Evolutionary conservation across 140 eudicot genomes (phyloP).

Genomic region (Stevia rebaudiana): DNA sequence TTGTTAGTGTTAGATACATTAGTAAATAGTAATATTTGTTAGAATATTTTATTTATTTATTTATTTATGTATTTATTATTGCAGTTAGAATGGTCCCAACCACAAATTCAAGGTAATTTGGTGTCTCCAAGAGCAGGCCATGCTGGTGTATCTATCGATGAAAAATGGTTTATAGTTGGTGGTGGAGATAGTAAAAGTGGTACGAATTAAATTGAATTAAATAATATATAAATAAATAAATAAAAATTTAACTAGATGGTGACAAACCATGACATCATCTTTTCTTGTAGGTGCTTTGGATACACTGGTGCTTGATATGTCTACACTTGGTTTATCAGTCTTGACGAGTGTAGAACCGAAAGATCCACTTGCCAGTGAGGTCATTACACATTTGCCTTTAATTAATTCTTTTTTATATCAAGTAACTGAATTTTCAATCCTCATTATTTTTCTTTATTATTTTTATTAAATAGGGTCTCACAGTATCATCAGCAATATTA

Average conservation of each 20-base stretch:
- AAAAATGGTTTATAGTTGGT: slow-evolving; percentile 83
- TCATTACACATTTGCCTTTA: slow-evolving; percentile 25
- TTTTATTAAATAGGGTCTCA: slow-evolving; percentile 57
- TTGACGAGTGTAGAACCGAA: slow-evolving; percentile 55
- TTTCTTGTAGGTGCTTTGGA: slow-evolving; percentile 68
- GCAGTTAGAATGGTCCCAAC: slow-evolving; percentile 96
- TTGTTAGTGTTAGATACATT: not conserved
- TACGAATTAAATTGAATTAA: slow-evolving; percentile 12
- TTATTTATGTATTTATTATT: no score
- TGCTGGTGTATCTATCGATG: slow-evolving; percentile 64
- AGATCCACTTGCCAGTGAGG: slow-evolving; percentile 94
- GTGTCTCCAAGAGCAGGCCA: slow-evolving; percentile 90
- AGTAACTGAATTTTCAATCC: not conserved
- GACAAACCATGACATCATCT: slow-evolving; percentile 14
- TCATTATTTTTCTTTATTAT: not conserved
- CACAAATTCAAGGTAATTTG: slow-evolving; percentile 70
- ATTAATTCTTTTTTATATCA: not conserved
- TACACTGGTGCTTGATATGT: slow-evolving; percentile 64
- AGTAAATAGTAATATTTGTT: not conserved
- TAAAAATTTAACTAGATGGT: slow-evolving; percentile 16
- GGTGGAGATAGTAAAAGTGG: slow-evolving; percentile 95
- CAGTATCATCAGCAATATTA: slow-evolving; percentile 50
- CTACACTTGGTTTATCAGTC: slow-evolving; percentile 60
- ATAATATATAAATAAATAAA: not conserved
- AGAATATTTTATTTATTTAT: no score